A percentile compares a stretch with the other conserved stretches of the same genome.
Evolutionary conservation across 106 monocot species (phyloP).

Genomic region (Dactylorhiza incarnata): DNA sequence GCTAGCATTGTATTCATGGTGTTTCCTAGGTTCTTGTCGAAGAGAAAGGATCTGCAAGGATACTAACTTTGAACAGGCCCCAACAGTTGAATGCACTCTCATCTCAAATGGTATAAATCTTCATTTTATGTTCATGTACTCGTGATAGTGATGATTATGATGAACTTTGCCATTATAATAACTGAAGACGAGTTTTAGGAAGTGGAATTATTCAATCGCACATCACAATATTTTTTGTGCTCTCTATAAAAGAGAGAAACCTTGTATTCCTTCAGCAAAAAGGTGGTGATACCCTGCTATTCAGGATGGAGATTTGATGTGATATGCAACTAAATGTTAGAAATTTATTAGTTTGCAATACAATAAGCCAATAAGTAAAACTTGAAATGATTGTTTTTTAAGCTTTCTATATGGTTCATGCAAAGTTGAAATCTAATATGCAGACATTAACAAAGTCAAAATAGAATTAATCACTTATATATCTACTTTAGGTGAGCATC

Average conservation of each 20-base stretch:
- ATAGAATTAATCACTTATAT: neutral
- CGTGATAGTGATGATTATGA: neutral
- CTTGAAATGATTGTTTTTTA: neutral
- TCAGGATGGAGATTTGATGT: neutral
- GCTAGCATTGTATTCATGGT: neutral
- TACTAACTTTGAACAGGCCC: constrained; percentile 63
- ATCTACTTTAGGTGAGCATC: neutral
- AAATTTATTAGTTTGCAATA: neutral
- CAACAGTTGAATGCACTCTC: constrained; percentile 78
- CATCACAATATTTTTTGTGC: neutral
- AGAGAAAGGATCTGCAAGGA: constrained; percentile 42
- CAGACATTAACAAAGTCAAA: neutral
- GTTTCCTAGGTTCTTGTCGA: constrained; percentile 59
- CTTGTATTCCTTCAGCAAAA: neutral
- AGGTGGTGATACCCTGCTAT: neutral
- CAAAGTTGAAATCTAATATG: neutral
- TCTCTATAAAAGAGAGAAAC: neutral
- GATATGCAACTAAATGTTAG: neutral
- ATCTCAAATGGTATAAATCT: constrained; percentile 47
- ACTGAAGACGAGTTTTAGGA: neutral
- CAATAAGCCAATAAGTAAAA: neutral
- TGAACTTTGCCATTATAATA: neutral
- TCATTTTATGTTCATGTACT: neutral
- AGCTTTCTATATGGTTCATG: neutral
- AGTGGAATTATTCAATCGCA: neutral